Conservation (phyloP, 179 eudicot species). For the Patellifolia procumbens region DNA sequence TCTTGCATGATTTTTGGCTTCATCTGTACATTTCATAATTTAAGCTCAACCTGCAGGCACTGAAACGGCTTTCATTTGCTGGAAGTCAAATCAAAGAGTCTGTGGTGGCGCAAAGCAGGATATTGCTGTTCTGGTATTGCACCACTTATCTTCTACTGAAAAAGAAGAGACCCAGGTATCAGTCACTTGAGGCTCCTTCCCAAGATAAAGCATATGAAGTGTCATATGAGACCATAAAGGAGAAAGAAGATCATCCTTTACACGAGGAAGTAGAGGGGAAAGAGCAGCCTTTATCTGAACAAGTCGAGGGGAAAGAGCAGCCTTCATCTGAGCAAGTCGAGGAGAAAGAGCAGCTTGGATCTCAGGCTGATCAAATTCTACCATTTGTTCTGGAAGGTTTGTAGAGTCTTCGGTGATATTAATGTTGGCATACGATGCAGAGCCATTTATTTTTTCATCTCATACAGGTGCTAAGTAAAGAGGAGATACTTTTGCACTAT, state of each 20-base stretch:
- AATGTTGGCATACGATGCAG: slow-evolving; percentile 42
- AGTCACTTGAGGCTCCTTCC: slow-evolving; percentile 63
- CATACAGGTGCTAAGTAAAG: slow-evolving; percentile 64
- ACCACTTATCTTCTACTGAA: slow-evolving; percentile 80
- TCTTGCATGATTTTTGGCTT: neutral
- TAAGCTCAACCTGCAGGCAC: slow-evolving; percentile 52
- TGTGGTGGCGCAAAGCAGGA: slow-evolving; percentile 73
- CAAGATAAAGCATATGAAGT: slow-evolving; percentile 38
- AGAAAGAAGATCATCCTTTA: slow-evolving; percentile 31
- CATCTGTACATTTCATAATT: neutral
- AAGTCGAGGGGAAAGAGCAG: slow-evolving; percentile 39
- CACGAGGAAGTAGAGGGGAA: slow-evolving; percentile 37
- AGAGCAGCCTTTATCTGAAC: slow-evolving; percentile 39
- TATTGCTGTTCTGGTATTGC: slow-evolving; percentile 83
- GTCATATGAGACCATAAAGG: slow-evolving; percentile 43
- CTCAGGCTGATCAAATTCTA: slow-evolving; percentile 52
- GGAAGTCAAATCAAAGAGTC: slow-evolving; percentile 65
- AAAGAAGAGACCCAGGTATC: slow-evolving; percentile 89
- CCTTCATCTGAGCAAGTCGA: slow-evolving; percentile 38
- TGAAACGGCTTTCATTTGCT: slow-evolving; percentile 83
- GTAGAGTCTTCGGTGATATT: slow-evolving; percentile 54
- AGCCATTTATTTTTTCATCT: slow-evolving; percentile 51
- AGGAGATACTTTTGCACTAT: slow-evolving; percentile 32
- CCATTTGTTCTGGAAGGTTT: slow-evolving; percentile 87
- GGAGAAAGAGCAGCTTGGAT: slow-evolving; percentile 46